Evolutionary conservation across 2,329 filamentous ascomycete genomes (phyloP), one percentile per base, ranked within the genome.

Genomic region (Orbilia brochopaga): DNA sequence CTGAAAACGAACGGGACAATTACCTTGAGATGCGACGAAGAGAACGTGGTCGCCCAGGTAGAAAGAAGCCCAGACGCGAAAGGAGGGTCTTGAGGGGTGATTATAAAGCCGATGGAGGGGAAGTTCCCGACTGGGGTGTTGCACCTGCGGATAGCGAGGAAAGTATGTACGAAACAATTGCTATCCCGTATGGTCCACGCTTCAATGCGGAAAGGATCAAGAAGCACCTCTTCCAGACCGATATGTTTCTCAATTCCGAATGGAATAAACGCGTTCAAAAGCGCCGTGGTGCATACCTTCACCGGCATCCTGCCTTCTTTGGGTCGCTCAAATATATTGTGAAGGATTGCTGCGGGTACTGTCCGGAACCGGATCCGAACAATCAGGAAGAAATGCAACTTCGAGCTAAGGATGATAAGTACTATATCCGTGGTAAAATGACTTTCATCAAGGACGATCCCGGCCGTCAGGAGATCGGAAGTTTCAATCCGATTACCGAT

Each of bases 211-310:
- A 86, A 76, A 87, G 87, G 76, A 92, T 95, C 64, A 90, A 94
- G 78, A 91, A 89, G 77, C 82, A 94, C 0, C 85, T 92, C 46
- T 95, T 91, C 77, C 90, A 88, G 1, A 88, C 90, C 74, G 91
- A 96, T 78, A 78, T 95, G n/a, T 82, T 95, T 4, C 84, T 95
- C n/a, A 94, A 95, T 76, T 90, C 90, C 0, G 90, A 95, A 77
- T 95, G 91, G 91, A 95, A 94, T 75, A 87, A 74, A 70, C 21
- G 57, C 27, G 15, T 73, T 82, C 85, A 90, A 72, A 87, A 91
- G 46, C 44, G 51, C 17, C 60, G 60, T n/a, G 60, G 15, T 10
- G 37, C 11, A 0, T 86, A 90, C 70, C 82, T 95, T 2, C 91
- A 95, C 79, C 86, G 91, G 1, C 91, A 95, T 76, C 91, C 91